Base-by-base conservation (phyloP, 345 rosid genomes). In the Boechera divaricarpa region DNA sequence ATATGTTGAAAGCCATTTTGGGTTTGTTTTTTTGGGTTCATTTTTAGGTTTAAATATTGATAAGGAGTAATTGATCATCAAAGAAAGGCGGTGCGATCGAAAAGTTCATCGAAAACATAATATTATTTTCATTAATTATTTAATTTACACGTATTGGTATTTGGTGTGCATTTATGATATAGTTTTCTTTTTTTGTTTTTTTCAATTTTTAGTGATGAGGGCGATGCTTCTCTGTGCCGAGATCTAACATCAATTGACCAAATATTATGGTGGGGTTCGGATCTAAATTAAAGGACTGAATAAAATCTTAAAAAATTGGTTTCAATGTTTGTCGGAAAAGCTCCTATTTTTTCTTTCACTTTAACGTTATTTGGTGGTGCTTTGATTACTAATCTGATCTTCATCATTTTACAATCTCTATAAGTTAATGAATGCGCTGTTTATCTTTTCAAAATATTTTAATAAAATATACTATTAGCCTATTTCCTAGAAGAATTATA, bases 241-340 rank as follows among this genome's bases (percentile, higher is more conserved):
- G 67, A 47, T 75, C 79, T 75, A 67, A 36, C 24, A 47, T 75
- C 66, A 28, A 68, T 68, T 69, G 79, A 76, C 63, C 52, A 48
- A 68, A 76, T 76, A 60, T 31, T 60, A 13, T 69, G 69, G 74
- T 76, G 54, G 74, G 63, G 69, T 69, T 69, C 69, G 55, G 32
- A 76, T 61, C 74, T 76, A 57, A 72, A 13, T 4, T 2, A 74
- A 33, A 65, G 16, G 35, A 41, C 36, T 62, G 12, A 44, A 10
- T 10, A 56, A 33, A 74, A 47, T 47, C 52, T 74, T 6, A 9
- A 3, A 54, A 35, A 0, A 2, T 6, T 42, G 64, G 2, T n/a
- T 65, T 45, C 28, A 36, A 5, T 47, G 39, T 44, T 47, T 74
- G 31, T 57, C 58, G 57, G 67, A 66, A 66, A 57, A 10, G 65